Base-by-base conservation (phyloP, 1,284 basidiomycete genomes). In the Taiwanofungus camphoratus region DNA sequence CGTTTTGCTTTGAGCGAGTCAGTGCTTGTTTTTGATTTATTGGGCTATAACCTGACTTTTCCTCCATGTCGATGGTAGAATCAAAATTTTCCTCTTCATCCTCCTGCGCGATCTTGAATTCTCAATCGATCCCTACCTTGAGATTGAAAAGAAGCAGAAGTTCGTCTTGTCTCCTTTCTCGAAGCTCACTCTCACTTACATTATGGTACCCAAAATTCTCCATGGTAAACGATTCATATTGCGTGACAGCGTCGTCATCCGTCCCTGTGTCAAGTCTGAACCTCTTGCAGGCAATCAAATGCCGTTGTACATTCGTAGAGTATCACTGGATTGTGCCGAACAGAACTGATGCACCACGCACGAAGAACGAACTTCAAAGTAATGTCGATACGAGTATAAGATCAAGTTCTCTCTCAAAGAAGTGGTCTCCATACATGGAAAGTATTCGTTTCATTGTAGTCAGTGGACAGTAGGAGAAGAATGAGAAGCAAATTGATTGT, bases 1-100 rank as follows among this genome's bases (percentile, higher is more conserved):
- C 72, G 74, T 52, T 87, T 88, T 54, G 82, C 84, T 5, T 54
- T 88, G 35, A 70, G 71, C 20, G 82, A 88, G 79, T 81, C 57
- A 65, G 77, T 74, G 9, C 26, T 42, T 44, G 30, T 46, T 39
- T 18, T 38, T 19, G 13, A 5, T 4, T 38, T 18, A 18, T 23
- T 13, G 30, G 8, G 33, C 23, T 30, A n/a, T 35, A 12, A 13
- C 20, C 24, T 41, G 32, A 31, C 33, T 19, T 34, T 22, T 12
- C 6, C 26, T 31, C n/a, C n/a, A n/a, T 15, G 18, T 13, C 31
- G 30, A 35, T 48, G 39, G 11, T 54, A 79, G 77, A 64, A 78
- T 81, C 56, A 80, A 80, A 60, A 68, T 77, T 20, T 79, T 82
- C 53, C 58, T 80, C 48, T 79, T 69, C 58, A 70, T 74, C 35